phyloP scores from a whole-genome alignment of 1,284 basidiomycete genomes.

The Heterobasidion occidentale region DNA sequence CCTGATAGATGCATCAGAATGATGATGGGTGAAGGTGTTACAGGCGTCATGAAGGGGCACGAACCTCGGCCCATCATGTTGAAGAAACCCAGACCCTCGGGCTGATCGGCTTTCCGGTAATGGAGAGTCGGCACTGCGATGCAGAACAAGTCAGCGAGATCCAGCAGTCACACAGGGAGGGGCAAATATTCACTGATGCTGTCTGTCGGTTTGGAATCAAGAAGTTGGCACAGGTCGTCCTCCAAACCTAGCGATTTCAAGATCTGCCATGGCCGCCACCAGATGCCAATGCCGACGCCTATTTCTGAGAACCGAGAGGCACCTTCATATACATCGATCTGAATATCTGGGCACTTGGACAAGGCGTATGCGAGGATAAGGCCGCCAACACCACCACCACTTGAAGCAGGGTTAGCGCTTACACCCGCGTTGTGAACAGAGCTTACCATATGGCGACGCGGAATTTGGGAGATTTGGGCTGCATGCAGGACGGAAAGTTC shows the following conservation, averaged over 20 bases:
- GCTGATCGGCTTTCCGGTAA: conserved; percentile 26
- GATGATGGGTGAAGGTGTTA: neutral
- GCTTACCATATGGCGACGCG: conserved; percentile 22
- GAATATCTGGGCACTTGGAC: conserved; percentile 22
- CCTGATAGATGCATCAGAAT: conserved; percentile 19
- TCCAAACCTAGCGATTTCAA: conserved; percentile 22
- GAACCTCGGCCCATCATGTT: conserved; percentile 23
- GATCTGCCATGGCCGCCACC: conserved; percentile 25
- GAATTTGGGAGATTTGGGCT: conserved; percentile 11
- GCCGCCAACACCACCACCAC: conserved; percentile 32
- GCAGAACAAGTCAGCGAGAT: neutral
- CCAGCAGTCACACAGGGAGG: neutral
- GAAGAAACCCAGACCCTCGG: conserved; percentile 20
- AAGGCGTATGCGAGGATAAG: conserved; percentile 28
- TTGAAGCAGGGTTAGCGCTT: conserved; percentile 4
- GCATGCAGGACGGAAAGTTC: neutral
- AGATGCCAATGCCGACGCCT: conserved; percentile 30
- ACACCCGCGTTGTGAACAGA: neutral
- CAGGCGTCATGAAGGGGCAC: neutral
- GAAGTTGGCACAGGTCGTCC: conserved; percentile 18
- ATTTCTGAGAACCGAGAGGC: conserved; percentile 25
- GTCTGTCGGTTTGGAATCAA: conserved; percentile 15
- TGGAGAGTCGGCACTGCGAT: conserved; percentile 20
- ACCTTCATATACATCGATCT: conserved; percentile 31
- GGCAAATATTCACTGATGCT: neutral